Evolutionary conservation across 805 yeast species (phyloP), one percentile per base, ranked within the genome.

Genomic region (Metschnikowia lachancei): DNA sequence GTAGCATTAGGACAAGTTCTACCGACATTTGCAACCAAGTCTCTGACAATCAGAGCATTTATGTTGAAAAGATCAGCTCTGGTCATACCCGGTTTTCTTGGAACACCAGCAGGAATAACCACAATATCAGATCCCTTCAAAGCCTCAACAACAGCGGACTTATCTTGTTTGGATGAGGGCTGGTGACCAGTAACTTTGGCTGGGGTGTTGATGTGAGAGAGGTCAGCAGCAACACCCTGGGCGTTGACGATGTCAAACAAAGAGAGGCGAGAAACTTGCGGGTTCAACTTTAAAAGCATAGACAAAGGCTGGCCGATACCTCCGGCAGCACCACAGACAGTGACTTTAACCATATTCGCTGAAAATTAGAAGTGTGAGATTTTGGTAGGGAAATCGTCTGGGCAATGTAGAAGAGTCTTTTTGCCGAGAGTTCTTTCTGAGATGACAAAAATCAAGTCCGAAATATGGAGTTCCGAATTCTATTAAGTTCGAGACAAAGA

Each of bases 291-390:
- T 50, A 72, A 61, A 39, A 72, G 63, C 45, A 72, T 62, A 11
- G 76, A 72, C 44, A 72, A 65, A 17, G 77, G 77, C 56, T 72
- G 77, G 43, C 77, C 77, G 51, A 72, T 72, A 39, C 77, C 77
- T 45, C 77, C 77, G 42, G 77, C 77, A 36, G 76, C 77, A 36
- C 77, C 77, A 53, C 75, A 72, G 42, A 72, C 76, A 32, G 77
- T 72, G 47, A 72, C 77, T 63, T 72, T 72, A 39, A 69, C 72
- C 69, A 67, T 69, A 9, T 12, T 37, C 14, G 29, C 32, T 37
- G 28, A 37, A 26, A 17, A 26, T 26, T 26, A 24, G 16, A 37
- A n/a, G 14, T 24, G 3, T 26, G 33, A 16, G 40, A 11, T 24
- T 28, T 26, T 26, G 22, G 24, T 5, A 19, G 33, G 33, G 40